These are phyloP conservation scores for Eucalyptus urophylla DNA, from an alignment of 345 rosid species.

Conservation along the genomic window DNA sequence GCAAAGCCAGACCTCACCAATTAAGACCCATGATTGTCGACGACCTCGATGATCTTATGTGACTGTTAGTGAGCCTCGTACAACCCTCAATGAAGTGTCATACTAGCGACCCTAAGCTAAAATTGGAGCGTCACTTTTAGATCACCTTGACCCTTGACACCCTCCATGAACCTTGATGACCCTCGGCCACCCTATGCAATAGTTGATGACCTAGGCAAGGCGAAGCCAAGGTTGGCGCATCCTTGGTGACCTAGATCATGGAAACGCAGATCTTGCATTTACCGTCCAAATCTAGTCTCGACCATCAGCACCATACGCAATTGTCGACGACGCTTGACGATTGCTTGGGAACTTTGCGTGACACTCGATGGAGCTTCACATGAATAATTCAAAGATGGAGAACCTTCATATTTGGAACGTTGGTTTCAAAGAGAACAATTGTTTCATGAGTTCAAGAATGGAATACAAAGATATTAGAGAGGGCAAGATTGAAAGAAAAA, in stretches of 20 bases:
- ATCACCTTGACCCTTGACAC: background rate
- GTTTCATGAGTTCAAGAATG: background rate
- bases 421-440: background rate
- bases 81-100: fast-evolving
- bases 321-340: fast-evolving
- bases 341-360: background rate
- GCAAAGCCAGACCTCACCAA: background rate
- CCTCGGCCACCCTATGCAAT: background rate
- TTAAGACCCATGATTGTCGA: background rate
- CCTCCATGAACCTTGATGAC: background rate
- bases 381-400: background rate
- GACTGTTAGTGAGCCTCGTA: background rate
- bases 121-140: background rate
- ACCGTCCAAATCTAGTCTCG: background rate
- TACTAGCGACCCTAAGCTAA: background rate
- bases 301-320: background rate
- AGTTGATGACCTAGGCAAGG: background rate
- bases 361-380: background rate
- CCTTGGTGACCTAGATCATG: background rate
- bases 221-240: background rate
- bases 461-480: background rate
- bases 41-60: fast-evolving
- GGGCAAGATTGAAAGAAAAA: background rate
- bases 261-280: background rate
- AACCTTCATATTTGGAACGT: background rate